Conservation (phyloP, 805 yeast species). For the Yarrowia sp. region DNA sequence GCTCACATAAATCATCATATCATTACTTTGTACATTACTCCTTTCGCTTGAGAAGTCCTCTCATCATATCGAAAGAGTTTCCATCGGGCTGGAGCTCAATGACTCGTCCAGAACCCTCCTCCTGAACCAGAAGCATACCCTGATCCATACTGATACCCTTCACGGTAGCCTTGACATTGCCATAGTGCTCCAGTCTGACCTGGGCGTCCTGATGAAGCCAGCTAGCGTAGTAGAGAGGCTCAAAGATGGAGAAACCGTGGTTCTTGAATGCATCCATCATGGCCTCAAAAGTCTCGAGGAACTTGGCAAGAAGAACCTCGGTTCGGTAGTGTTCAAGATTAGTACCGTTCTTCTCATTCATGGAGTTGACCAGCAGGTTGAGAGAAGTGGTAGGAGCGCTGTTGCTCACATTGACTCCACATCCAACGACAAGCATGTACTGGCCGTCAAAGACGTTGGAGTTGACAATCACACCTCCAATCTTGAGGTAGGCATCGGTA, state of each 20-base stretch:
- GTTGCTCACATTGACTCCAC: slow-evolving; percentile 84
- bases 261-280: slow-evolving; percentile 60
- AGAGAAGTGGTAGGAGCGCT: slow-evolving; percentile 93
- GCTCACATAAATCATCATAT: neutral
- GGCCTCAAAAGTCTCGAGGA: slow-evolving; percentile 68
- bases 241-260: slow-evolving; percentile 72
- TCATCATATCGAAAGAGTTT: slow-evolving; percentile 93
- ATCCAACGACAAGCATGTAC: slow-evolving; percentile 78
- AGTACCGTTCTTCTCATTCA: slow-evolving; percentile 57
- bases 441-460: slow-evolving; percentile 67
- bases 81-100: slow-evolving; percentile 95
- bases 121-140: slow-evolving; percentile 83
- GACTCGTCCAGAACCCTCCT: slow-evolving; percentile 61
- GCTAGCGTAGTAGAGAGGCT: slow-evolving; percentile 72
- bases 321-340: slow-evolving; percentile 56
- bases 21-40: slow-evolving; percentile 39
- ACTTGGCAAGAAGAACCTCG: slow-evolving; percentile 68
- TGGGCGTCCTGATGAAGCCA: slow-evolving; percentile 87
- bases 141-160: slow-evolving; percentile 83
- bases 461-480: slow-evolving; percentile 85
- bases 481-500: slow-evolving; percentile 61
- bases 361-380: slow-evolving; percentile 66
- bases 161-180: slow-evolving; percentile 64
- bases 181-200: slow-evolving; percentile 68
- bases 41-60: slow-evolving; percentile 78